Conservation (phyloP, 2,329 filamentous ascomycete species). For the Botrytis porri region DNA sequence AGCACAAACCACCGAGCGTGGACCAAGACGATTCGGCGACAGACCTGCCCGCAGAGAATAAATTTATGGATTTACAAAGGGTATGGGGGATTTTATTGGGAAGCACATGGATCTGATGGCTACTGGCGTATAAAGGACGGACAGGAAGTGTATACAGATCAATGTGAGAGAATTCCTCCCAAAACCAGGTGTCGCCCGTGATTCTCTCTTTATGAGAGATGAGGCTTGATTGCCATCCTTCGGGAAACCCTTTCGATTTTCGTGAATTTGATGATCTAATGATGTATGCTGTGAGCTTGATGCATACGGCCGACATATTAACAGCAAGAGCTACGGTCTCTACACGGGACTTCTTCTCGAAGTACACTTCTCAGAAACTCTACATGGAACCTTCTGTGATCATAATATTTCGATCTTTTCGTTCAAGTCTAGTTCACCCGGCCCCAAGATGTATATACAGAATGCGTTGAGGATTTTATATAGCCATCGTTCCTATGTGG, state of each 20-base stretch:
- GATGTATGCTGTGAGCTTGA: background rate
- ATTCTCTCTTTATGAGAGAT: conserved; percentile 63
- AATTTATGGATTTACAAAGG: conserved; percentile 32
- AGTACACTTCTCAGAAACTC: background rate
- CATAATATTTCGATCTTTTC: background rate
- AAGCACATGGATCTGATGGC: conserved; percentile 34
- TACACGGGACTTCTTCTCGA: background rate
- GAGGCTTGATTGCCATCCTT: conserved; percentile 87
- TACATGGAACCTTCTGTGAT: background rate
- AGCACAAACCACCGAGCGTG: conserved; percentile 78
- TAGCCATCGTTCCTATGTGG: background rate
- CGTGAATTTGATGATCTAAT: conserved; percentile 22
- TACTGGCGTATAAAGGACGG: conserved; percentile 36
- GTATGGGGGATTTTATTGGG: conserved; percentile 28
- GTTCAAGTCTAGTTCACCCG: background rate
- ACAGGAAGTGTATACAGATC: conserved; percentile 50
- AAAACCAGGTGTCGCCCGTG: conserved; percentile 78
- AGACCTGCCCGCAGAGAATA: conserved; percentile 49
- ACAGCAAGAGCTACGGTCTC: background rate
- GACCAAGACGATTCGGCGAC: conserved; percentile 71
- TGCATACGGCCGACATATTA: background rate
- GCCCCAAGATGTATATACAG: background rate
- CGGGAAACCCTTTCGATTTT: conserved; percentile 1
- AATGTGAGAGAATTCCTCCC: conserved; percentile 53
- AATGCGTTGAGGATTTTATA: too few species aligned